These are phyloP conservation scores for Zygosaccharomyces siamensis DNA, from an alignment of 805 yeast genomes.

Conservation along the genomic window DNA sequence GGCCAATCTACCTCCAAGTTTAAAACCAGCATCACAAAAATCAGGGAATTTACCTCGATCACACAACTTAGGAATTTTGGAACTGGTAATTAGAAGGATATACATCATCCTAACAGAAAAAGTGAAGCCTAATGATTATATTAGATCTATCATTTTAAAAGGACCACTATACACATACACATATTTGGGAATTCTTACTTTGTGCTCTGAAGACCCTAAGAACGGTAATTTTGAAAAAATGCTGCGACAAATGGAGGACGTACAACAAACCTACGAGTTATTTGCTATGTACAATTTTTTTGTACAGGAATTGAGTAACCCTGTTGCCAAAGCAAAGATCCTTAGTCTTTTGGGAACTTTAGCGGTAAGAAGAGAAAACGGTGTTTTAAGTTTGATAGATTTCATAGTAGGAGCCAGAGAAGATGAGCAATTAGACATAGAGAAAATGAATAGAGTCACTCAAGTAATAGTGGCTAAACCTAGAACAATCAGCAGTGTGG, in stretches of 20 bases:
- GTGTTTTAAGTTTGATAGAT: constrained; percentile 71
- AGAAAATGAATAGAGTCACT: constrained; percentile 63
- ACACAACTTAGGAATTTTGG: constrained; percentile 17
- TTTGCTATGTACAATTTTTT: constrained; percentile 57
- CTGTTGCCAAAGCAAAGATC: constrained; percentile 44
- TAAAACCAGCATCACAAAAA: constrained; percentile 51
- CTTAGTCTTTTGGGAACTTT: constrained; percentile 48
- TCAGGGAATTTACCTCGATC: constrained; percentile 21
- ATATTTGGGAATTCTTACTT: constrained; percentile 39
- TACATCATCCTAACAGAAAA: constrained; percentile 18
- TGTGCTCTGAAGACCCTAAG: background rate
- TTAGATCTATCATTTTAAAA: constrained; percentile 43
- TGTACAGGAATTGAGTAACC: constrained; percentile 45
- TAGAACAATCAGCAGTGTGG: constrained; percentile 38
- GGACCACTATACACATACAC: constrained; percentile 68
- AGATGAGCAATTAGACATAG: constrained; percentile 54
- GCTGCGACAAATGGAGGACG: constrained; percentile 35
- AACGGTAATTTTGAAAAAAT: background rate
- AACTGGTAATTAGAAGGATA: constrained; percentile 19
- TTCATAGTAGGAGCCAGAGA: constrained; percentile 74
- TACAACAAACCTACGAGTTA: constrained; percentile 64
- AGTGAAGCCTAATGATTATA: constrained; percentile 25
- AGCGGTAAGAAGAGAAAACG: constrained; percentile 58
- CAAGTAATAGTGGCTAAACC: constrained; percentile 64
- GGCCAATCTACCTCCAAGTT: constrained; percentile 50